Base-by-base conservation (phyloP, 2,329 filamentous ascomycete genomes). In the Fusarium napiforme region DNA sequence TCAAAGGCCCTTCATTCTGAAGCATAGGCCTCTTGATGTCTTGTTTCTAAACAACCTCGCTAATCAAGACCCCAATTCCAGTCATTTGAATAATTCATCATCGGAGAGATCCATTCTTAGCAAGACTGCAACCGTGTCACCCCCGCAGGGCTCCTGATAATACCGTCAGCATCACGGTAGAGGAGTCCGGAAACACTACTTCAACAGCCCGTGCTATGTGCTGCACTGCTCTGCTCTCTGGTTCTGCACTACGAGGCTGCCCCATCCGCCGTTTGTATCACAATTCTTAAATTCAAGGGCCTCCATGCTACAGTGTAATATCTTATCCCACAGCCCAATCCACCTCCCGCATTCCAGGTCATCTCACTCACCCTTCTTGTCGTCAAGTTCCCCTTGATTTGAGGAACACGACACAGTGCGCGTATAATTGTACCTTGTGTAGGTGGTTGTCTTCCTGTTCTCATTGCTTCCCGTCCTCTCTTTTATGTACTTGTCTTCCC, bases 341-440 rank as follows among this genome's bases (percentile, higher is more conserved):
- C 67, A 64, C 49, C 39, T 73, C 61, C 66, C 60, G 49, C 70
- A 73, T 73, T 73, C 71, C 67, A 47, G 62, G 62, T 63, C 64
- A 73, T 71, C 71, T 73, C 70, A 62, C 53, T 63, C 68, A 47
- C 63, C 55, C 65, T 73, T 69, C 53, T 61, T 53, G 43, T 58
- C 26, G 47, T 71, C 40, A 45, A 58, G 58, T 63, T 67, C 64
- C 53, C 63, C 56, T 60, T 53, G 39, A 61, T 45, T 67, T 63
- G 64, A 37, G 37, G 60, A 57, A 52, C 60, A 53, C 61, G 36
- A 70, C 66, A 73, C 71, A 73, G 71, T 73, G 71, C 70, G 70
- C 60, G 61, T 72, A 45, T 56, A 64, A 47, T 61, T 67, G 19
- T 58, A 49, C 43, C 40, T 55, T 49, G n/a, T 49, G 55, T 50